These are phyloP conservation scores for Arthrobotrys pseudoclavata DNA, from an alignment of 2,329 filamentous ascomycete species.

Conservation along the genomic window DNA sequence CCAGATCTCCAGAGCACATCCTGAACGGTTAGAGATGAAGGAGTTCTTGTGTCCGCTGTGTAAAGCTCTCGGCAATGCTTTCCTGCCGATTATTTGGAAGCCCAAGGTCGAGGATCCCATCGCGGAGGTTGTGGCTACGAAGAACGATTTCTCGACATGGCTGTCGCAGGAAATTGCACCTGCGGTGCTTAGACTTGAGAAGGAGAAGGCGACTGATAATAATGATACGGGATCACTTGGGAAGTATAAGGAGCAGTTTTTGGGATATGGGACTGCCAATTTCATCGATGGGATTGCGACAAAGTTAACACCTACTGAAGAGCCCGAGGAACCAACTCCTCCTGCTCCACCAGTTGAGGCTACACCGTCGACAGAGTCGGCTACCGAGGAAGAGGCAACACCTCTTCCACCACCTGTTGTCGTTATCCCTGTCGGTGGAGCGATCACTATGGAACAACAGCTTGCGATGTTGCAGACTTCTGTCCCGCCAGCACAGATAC, in stretches of 20 bases:
- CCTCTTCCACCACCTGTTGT: conserved; percentile 65
- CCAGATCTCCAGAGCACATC: conserved; percentile 94
- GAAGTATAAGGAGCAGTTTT: conserved; percentile 69
- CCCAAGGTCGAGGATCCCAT: conserved; percentile 83
- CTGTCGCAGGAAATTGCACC: conserved; percentile 73
- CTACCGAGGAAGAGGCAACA: conserved; percentile 66
- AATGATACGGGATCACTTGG: conserved; percentile 63
- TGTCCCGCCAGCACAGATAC: neutral
- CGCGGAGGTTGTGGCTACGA: conserved; percentile 77
- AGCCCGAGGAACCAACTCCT: conserved; percentile 31
- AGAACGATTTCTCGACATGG: conserved; percentile 77
- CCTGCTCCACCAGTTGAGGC: neutral
- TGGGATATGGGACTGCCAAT: conserved; percentile 69
- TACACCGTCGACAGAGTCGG: conserved; percentile 58
- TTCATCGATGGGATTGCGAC: conserved; percentile 70
- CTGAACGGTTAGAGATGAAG: conserved; percentile 79
- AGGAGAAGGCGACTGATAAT: conserved; percentile 67
- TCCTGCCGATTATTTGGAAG: conserved; percentile 95
- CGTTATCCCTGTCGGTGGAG: conserved; percentile 60
- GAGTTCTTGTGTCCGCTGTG: conserved; percentile 98
- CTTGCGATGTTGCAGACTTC: conserved; percentile 43
- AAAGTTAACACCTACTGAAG: conserved; percentile 64
- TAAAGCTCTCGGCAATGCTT: conserved; percentile 95
- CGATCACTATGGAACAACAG: conserved; percentile 50
- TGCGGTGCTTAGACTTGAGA: conserved; percentile 68